A percentile compares a stretch with the other conserved stretches of the same genome.
phyloP scores from a whole-genome alignment of 1,284 basidiomycete species.

The Clitocybe nebularis region DNA sequence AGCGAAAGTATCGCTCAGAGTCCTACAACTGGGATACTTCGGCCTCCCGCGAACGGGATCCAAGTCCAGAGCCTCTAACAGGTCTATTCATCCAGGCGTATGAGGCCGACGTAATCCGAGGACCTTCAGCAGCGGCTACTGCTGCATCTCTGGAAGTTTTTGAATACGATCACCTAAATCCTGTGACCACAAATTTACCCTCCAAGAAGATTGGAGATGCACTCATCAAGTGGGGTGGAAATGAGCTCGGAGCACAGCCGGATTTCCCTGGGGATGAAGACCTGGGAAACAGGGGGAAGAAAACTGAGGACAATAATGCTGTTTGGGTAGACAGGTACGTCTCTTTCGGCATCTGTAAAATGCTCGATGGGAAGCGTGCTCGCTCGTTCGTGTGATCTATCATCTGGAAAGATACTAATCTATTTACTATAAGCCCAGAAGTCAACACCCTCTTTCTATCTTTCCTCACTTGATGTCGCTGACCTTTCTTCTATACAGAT shows the following conservation, averaged over 20 bases:
- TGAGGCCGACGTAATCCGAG: conserved; percentile 61
- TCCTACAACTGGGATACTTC: not conserved
- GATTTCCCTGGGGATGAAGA: conserved; percentile 19
- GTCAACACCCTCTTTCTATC: conserved; percentile 21
- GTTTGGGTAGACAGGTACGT: conserved; percentile 67
- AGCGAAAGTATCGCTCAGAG: conserved; percentile 3
- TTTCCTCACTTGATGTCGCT: conserved; percentile 10
- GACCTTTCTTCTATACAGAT: conserved; percentile 42
- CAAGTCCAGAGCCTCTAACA: conserved; percentile 22
- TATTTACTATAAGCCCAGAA: conserved; percentile 13
- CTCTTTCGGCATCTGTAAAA: conserved; percentile 4
- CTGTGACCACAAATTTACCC: conserved; percentile 10
- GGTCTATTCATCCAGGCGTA: conserved; percentile 57
- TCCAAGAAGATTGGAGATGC: conserved; percentile 31
- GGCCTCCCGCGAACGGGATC: not conserved
- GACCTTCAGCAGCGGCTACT: conserved; percentile 37
- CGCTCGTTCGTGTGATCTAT: too few species aligned
- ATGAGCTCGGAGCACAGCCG: conserved; percentile 8
- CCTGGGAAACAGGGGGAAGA: conserved; percentile 5
- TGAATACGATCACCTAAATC: conserved; percentile 14
- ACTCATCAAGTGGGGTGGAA: conserved; percentile 41
- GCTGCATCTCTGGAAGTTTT: conserved; percentile 46
- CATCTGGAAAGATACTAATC: too few species aligned
- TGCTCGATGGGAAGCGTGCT: too few species aligned
- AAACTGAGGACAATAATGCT: conserved; percentile 14